Conservation (phyloP, 176 grass and related monocot species). For the bread wheat (Triticum aestivum) region IWGSC_CS_RefSeq_v2.1 NC_057801.1:655085368-655085867, state of each 20-base stretch:
- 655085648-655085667: neutral
- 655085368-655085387: neutral
- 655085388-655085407: neutral
- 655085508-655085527: neutral
- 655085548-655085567: neutral
- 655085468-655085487: neutral
- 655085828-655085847: neutral
- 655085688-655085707: neutral
- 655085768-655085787: neutral
- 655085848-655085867: slow-evolving; percentile 8
- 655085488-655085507: slow-evolving; percentile 20
- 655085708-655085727: neutral
- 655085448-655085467: slow-evolving; percentile 4
- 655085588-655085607: neutral
- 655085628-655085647: neutral
- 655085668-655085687: neutral
- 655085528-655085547: neutral
- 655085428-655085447: neutral
- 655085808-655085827: neutral
- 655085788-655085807: neutral
- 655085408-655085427: slow-evolving; percentile 4
- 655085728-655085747: neutral
- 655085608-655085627: neutral
- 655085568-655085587: neutral
- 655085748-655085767: neutral